Evolutionary conservation across 768 basidiomycete genomes (phyloP).

Genomic region (Daedaleopsis sinensis): DNA sequence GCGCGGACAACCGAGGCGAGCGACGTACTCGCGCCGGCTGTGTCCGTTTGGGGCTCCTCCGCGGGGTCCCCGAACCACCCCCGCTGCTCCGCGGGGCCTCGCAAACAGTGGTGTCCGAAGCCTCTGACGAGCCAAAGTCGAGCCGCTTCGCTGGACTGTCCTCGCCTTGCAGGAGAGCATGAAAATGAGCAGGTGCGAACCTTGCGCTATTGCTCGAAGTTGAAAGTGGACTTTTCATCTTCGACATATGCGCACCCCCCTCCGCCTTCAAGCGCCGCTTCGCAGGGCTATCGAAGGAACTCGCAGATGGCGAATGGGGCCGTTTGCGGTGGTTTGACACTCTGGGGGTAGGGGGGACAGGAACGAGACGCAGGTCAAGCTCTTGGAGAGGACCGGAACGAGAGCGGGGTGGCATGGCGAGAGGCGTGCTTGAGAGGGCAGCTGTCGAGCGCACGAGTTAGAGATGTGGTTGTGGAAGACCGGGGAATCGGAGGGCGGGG

Average conservation of each 20-base stretch:
- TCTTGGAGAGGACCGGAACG: slow-evolving; percentile 59
- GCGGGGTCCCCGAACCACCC: slow-evolving; percentile 8
- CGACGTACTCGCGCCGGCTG: slow-evolving; percentile 5
- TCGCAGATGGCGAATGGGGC: slow-evolving; percentile 56
- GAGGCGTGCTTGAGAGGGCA: slow-evolving; percentile 1
- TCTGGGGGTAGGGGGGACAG: slow-evolving; percentile 34
- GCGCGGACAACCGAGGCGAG: slow-evolving; percentile 12
- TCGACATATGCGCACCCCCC: slow-evolving; percentile 49
- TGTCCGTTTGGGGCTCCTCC: slow-evolving; percentile 12
- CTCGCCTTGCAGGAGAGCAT: slow-evolving; percentile 46
- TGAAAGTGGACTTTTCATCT: slow-evolving; percentile 42
- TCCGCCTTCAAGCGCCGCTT: slow-evolving; percentile 68
- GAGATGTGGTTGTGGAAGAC: slow-evolving; percentile 6
- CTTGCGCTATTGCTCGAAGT: slow-evolving; percentile 41
- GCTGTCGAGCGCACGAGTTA: neutral
- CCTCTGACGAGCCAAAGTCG: slow-evolving; percentile 44
- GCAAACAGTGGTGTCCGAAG: slow-evolving; percentile 5
- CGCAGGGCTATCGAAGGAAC: slow-evolving; percentile 56
- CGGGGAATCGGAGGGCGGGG: neutral
- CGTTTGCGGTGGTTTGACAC: slow-evolving; percentile 52
- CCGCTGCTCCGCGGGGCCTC: neutral
- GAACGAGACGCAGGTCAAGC: slow-evolving; percentile 59
- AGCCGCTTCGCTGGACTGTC: slow-evolving; percentile 54
- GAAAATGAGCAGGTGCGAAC: slow-evolving; percentile 42
- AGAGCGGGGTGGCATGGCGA: slow-evolving; percentile 16